Base-by-base conservation (phyloP, 2,329 filamentous ascomycete species). In the Cercospora beticola region DNA sequence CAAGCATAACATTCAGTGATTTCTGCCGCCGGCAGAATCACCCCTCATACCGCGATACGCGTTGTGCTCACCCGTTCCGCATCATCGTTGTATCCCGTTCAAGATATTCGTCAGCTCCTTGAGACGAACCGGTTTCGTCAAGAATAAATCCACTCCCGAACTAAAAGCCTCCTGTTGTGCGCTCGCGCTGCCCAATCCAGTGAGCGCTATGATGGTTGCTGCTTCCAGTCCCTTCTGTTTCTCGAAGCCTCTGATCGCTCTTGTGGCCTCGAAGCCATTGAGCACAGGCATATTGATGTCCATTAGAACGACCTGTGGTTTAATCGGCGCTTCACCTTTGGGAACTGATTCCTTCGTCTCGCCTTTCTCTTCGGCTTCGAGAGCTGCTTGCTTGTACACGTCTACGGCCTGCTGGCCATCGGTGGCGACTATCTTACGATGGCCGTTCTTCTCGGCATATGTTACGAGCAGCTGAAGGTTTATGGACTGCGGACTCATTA, bases 381-480 rank as follows among this genome's bases (percentile, higher is more conserved):
- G 59, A 18, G 61, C 67, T 2, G 65, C 64, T 59, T 64, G 64
- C 46, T 82, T 78, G 66, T 83, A 84, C 31, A 76, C 76, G 6
- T 83, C 76, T 0, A 86, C 80, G 2, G 85, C 85, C 73, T 85
- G 81, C 1, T 82, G 77, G 6, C 85, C 85, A 70, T 86, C 81
- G 23, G 75, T 75, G 1, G 84, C 85, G 14, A 80, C 81, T n/a
- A 80, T 77, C 4, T 78, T 76, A n/a, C 76, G 79, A 3, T 82
- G 81, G 2, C 81, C 78, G 4, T 80, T 74, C 54, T 77, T 78
- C 8, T 72, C 65, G n/a, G 75, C 74, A 67, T 76, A 78, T 58
- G 74, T 75, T 5, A 74, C 68, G 2, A 78, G 74, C 4, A 79
- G 74, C 31, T 74, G 72, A 10, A 79, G 73, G 36, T 79, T 79